Evolutionary conservation across 768 basidiomycete genomes (phyloP).

Genomic region (Boletus edulis): DNA sequence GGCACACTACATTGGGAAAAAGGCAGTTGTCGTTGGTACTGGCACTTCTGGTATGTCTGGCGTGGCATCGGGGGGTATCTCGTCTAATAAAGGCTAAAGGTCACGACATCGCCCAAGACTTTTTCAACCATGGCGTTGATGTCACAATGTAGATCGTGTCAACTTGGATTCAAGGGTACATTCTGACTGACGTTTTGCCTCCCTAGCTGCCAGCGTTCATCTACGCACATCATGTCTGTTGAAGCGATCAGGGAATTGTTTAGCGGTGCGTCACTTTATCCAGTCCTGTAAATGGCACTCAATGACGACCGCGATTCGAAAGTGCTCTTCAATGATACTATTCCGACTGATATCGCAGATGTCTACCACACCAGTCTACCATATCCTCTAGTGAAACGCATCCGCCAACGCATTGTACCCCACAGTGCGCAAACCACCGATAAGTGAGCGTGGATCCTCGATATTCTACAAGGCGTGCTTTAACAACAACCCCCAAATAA

Average conservation of each 20-base stretch:
- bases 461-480: not conserved
- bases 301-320: not conserved
- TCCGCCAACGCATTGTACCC: conserved; percentile 20
- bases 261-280: not conserved
- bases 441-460: conserved; percentile 16
- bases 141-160: conserved; percentile 22
- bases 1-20: conserved; percentile 53
- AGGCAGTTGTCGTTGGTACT: conserved; percentile 62
- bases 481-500: not conserved
- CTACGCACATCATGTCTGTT: not conserved
- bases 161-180: not conserved
- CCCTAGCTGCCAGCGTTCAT: not conserved
- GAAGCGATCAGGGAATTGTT: not conserved
- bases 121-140: conserved; percentile 28
- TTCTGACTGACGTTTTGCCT: not conserved
- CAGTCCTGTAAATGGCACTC: not conserved
- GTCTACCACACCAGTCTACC: conserved; percentile 17
- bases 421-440: conserved; percentile 22
- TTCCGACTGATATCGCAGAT: conserved; percentile 24
- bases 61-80: not conserved
- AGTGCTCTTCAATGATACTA: not conserved
- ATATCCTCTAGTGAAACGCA: conserved; percentile 5
- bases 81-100: conserved; percentile 17
- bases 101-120: conserved; percentile 40
- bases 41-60: conserved; percentile 51